Evolutionary conservation across 2,329 filamentous ascomycete species (phyloP), one percentile per base, ranked within the genome.

Genomic region (Dactylonectria estremocensis): DNA sequence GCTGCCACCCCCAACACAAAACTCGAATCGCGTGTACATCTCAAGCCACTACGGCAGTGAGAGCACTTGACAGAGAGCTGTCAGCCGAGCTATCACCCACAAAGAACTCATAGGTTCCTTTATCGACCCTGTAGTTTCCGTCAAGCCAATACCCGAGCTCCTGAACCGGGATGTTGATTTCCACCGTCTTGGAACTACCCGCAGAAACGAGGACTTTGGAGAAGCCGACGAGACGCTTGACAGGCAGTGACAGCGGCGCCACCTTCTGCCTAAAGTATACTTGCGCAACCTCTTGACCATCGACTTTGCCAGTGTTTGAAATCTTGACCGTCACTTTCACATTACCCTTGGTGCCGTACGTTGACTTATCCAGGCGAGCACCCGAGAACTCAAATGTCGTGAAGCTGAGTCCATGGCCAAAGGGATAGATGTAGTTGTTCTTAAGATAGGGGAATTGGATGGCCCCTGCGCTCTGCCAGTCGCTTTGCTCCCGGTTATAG

Each of bases 281-380:
- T 18, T 56, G 53, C 31, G 45, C 50, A 14, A 46, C 48, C 11
- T 46, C 45, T 24, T 46, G 14, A 8, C 60, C 60, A 8, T 22
- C 28, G 9, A 24, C 18, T 9, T 16, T 16, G n/a, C 60, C 60
- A 49, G 60, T 63, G 43, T 63, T 63, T 3, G 18, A 31, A n/a
- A 63, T 37, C 11, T 55, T 31, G 3, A 56, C 50, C n/a, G 37
- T 9, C 10, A 56, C 40, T n/a, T 14, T 48, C 3, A 24, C 24
- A 5, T 16, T 45, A 20, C 40, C 50, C 14, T 54, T 35, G 14
- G 18, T 24, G 22, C 49, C 33, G 8, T 24, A 28, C 1, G 20
- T n/a, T 14, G 31, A 10, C 10, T 37, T 31, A n/a, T 37, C 33
- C 2, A 55, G 22, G 24, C 24, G 18, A 10, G 45, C 43, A 18